Conservation (phyloP, 805 yeast genomes). For the Hanseniaspora valbyensis region DNA sequence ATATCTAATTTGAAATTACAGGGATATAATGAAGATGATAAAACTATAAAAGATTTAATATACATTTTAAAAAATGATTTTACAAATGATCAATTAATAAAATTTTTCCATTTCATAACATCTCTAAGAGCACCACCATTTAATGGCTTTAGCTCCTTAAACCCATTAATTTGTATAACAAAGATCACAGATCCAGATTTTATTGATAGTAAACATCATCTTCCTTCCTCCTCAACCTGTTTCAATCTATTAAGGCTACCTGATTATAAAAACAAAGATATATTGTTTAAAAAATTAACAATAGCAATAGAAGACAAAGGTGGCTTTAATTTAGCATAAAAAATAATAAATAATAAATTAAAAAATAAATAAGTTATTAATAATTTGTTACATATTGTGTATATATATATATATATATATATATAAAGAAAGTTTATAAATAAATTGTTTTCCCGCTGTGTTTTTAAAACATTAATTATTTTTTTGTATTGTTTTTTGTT, state of each 20-base stretch:
- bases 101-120: constrained; percentile 76
- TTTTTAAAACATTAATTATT: no score
- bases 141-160: constrained; percentile 64
- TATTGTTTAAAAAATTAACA: constrained; percentile 51
- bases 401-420: no score
- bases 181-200: background rate
- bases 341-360: no score
- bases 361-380: no score
- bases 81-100: constrained; percentile 47
- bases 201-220: constrained; percentile 39
- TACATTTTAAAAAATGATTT: constrained; percentile 55
- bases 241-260: constrained; percentile 80
- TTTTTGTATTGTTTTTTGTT: no score
- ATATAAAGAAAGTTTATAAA: no score
- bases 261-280: constrained; percentile 52
- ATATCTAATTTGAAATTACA: constrained; percentile 51
- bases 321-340: constrained; percentile 6
- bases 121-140: constrained; percentile 87
- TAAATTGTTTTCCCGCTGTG: no score
- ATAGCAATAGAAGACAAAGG: constrained; percentile 51
- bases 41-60: constrained; percentile 63
- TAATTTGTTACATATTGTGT: no score
- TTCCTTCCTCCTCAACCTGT: constrained; percentile 93
- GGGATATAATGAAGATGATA: constrained; percentile 45
- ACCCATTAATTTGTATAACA: constrained; percentile 72